Percentiles rank a stretch among this genome's conserved stretches.
Evolutionary conservation across 176 grass and related monocot genomes (phyloP).

Genomic region (Oryza punctata): DNA sequence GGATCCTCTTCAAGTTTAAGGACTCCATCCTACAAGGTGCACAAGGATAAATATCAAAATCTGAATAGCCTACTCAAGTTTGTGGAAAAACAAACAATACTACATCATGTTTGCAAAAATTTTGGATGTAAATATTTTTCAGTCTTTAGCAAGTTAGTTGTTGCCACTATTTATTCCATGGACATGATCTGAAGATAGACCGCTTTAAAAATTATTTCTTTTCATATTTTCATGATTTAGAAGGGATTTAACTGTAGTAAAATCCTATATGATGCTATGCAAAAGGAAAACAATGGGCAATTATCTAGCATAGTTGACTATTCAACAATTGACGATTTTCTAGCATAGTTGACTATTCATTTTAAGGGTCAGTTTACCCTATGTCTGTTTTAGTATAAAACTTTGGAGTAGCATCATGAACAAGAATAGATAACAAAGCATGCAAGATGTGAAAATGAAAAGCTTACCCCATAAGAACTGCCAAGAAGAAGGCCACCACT

Average conservation of each 20-base stretch:
- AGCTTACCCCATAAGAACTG: slow-evolving; percentile 30
- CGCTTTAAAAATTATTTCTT: not conserved
- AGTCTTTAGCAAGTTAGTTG: not conserved
- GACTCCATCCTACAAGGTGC: slow-evolving; percentile 55
- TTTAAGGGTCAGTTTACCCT: not conserved
- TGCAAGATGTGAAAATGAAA: not conserved
- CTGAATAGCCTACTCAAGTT: not conserved
- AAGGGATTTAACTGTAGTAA: not conserved
- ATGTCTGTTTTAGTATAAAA: not conserved
- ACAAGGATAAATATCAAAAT: not conserved
- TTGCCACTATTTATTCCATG: not conserved
- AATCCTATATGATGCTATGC: not conserved
- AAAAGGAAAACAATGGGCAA: not conserved
- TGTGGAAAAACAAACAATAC: not conserved
- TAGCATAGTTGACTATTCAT: not conserved
- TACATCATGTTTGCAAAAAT: not conserved
- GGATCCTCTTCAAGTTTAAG: slow-evolving; percentile 49
- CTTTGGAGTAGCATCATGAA: not conserved
- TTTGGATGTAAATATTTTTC: not conserved
- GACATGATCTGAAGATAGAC: not conserved
- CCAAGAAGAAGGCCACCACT: slow-evolving; percentile 47
- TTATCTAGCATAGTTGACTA: not conserved
- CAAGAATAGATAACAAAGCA: not conserved
- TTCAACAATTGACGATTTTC: not conserved
- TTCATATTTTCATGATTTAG: not conserved